Evolutionary conservation across 768 basidiomycete species (phyloP), one percentile per base, ranked within the genome.

Genomic region (Kwoniella pini): DNA sequence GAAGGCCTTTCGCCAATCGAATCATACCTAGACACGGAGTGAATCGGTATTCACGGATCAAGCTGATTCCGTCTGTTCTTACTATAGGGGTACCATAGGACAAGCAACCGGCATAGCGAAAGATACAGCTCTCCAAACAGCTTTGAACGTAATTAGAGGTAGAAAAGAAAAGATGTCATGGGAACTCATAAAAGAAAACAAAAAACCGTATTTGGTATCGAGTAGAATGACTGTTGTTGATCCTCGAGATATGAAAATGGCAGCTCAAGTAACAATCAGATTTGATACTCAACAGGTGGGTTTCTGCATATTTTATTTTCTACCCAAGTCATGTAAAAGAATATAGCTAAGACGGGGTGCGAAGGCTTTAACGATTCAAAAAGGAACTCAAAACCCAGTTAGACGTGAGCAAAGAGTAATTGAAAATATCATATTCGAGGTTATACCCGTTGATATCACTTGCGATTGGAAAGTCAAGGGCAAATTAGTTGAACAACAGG

Each of bases 201-300:
- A 28, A 28, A 33, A 24, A 24, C 62, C 62, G 27, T 48, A 52
- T 30, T 21, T 63, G 10, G 49, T 63, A 7, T 57, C 49, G 9
- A 48, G 50, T 19, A 28, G 62, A 19, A 42, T 63, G 54, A 55
- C 62, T 4, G 40, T 53, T 2, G 40, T 43, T 7, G 60, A 62
- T 45, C 53, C 55, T 36, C 43, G 50, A 17, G 55, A 57, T 42
- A 50, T 51, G 49, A 57, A 43, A 22, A 52, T 55, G 55, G 62
- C 54, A 10, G 62, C 62, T 38, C 62, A 63, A 50, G n/a, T 63
- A 6, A 55, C 53, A 6, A 40, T 63, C 6, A 43, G 54, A 17
- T 63, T 63, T 36, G 62, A 63, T 27, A 57, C 62, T 21, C 39
- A 57, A 21, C 62, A 63, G 50, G 62, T 63, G 30, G 31, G 54